A percentile compares a stretch with the other conserved stretches of the same genome.
Evolutionary conservation across 306 rosid genomes (phyloP).

Genomic region (Biancaea sappan): DNA sequence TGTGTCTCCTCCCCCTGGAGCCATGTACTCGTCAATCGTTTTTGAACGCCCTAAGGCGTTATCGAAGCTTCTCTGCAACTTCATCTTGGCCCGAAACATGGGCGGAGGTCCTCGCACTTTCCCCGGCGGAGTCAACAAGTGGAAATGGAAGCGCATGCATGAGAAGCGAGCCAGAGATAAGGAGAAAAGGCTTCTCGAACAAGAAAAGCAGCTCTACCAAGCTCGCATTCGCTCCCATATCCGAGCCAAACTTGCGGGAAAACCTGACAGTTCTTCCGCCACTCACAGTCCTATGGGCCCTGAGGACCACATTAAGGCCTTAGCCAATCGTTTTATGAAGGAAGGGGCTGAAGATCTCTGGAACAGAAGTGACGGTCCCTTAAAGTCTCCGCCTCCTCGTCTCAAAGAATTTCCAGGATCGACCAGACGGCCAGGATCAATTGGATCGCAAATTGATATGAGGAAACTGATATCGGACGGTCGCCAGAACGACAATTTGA

Average conservation of each 20-base stretch:
- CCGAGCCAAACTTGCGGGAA: slow-evolving; percentile 60
- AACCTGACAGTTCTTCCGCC: slow-evolving; percentile 39
- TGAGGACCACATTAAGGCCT: slow-evolving; percentile 58
- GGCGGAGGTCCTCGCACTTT: slow-evolving; percentile 97
- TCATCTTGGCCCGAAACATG: slow-evolving; percentile 59
- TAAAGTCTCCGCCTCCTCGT: slow-evolving; percentile 29
- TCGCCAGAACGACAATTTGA: slow-evolving; percentile 19
- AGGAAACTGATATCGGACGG: slow-evolving; percentile 38
- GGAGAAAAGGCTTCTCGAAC: slow-evolving; percentile 63
- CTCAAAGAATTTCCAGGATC: slow-evolving; percentile 9
- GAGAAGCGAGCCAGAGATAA: slow-evolving; percentile 85
- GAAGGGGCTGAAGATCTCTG: slow-evolving; percentile 83
- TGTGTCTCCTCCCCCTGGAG: background rate
- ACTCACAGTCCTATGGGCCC: slow-evolving; percentile 67
- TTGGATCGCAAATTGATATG: slow-evolving; percentile 42
- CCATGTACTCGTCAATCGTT: slow-evolving; percentile 56
- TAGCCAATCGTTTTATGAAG: slow-evolving; percentile 81
- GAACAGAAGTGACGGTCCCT: slow-evolving; percentile 77
- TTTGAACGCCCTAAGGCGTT: slow-evolving; percentile 42
- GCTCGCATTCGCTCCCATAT: slow-evolving; percentile 89
- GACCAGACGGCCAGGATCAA: slow-evolving; percentile 31
- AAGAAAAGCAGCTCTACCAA: slow-evolving; percentile 83
- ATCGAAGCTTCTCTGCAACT: slow-evolving; percentile 43
- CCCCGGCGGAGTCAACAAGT: slow-evolving; percentile 86
- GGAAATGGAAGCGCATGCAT: slow-evolving; percentile 99